Base-by-base conservation (phyloP, 352 stramenopile genomes). In the Phytophthora palmivora region DNA sequence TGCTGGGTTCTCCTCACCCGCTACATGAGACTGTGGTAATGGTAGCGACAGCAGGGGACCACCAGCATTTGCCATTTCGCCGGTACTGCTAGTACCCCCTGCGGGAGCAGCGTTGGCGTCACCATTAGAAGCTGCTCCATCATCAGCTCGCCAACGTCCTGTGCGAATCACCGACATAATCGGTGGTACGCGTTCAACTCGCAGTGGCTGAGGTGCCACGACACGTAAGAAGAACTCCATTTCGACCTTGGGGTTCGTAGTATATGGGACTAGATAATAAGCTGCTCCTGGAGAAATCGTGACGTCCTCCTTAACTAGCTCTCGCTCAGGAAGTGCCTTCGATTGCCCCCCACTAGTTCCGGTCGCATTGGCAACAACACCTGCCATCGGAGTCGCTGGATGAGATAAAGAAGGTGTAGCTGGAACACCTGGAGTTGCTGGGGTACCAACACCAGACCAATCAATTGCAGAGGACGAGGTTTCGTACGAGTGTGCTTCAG, bases 191-290 rank as follows among this genome's bases (percentile, higher is more conserved):
- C 70, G 73, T 70, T 97, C 88, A 2, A 98, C 62, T 26, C 65
- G 63, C 15, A 97, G 34, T 5, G 88, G 80, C 19, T 85, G 87
- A 9, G 78, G 71, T 4, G 87, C 80, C 36, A 97, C 96, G 1
- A 97, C 75, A 9, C 92, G 88, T 26, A 98, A 55, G 63, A 94
- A 96, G 52, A 96, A 98, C 44, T 95, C 87, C 74, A 95, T 94
- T 43, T 97, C 90, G 36, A 94, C 87, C 53, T 89, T 92, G 26
- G 68, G 51, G 57, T 92, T 80, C 22, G 84, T 77, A 1, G 89
- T 92, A 67, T 95, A 94, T 10, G 89, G 86, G 7, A 97, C 63
- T 14, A 98, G 65, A 49, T 88, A 89, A 56, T 97, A 97, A 12
- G 74, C 60, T 14, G 62, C 75, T 39, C 82, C 77, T 0, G 88